Percentiles rank a stretch among this genome's conserved stretches.
Conservation (phyloP, 2,329 filamentous ascomycete genomes). For the Fragosphaeria purpurea region DNA sequence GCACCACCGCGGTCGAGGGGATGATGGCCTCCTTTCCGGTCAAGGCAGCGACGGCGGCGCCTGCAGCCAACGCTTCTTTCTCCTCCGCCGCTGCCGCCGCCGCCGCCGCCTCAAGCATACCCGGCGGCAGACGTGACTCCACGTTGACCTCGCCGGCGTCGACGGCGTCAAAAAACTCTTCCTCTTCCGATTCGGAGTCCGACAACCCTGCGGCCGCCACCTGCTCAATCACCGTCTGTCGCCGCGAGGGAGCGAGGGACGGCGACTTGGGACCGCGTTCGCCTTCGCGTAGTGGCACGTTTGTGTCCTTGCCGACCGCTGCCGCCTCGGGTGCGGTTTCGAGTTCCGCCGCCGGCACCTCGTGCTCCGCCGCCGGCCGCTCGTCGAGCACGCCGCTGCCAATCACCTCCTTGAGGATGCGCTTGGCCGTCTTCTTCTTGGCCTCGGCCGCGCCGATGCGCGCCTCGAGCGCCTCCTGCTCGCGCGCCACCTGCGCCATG, state of each 20-base stretch:
- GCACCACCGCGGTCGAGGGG: conserved; percentile 28
- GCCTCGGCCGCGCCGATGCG: conserved; percentile 81
- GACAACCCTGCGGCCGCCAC: conserved; percentile 57
- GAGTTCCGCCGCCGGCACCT: not conserved
- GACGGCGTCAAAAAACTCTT: conserved; percentile 95
- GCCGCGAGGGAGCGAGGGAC: conserved; percentile 32
- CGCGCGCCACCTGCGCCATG: conserved; percentile 91
- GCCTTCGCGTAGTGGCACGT: conserved; percentile 9
- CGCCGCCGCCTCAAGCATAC: conserved; percentile 15
- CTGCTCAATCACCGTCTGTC: conserved; percentile 58
- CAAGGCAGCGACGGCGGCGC: conserved; percentile 16
- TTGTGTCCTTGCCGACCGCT: conserved; percentile 14
- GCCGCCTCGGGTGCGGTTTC: conserved; percentile 18
- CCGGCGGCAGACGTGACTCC: conserved; percentile 47
- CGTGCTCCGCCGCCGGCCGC: conserved; percentile 16
- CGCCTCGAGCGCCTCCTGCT: conserved; percentile 85
- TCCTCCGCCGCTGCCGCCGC: not conserved
- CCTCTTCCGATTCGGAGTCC: conserved; percentile 70
- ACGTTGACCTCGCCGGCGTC: conserved; percentile 87
- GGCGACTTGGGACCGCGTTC: not conserved
- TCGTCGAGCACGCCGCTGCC: conserved; percentile 38
- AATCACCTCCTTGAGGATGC: conserved; percentile 76
- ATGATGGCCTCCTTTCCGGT: not conserved
- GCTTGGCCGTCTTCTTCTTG: conserved; percentile 83
- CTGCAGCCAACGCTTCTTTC: not conserved